Evolutionary conservation across 495 filamentous ascomycete genomes (phyloP).

Genomic region (Penicillium arizonense): DNA sequence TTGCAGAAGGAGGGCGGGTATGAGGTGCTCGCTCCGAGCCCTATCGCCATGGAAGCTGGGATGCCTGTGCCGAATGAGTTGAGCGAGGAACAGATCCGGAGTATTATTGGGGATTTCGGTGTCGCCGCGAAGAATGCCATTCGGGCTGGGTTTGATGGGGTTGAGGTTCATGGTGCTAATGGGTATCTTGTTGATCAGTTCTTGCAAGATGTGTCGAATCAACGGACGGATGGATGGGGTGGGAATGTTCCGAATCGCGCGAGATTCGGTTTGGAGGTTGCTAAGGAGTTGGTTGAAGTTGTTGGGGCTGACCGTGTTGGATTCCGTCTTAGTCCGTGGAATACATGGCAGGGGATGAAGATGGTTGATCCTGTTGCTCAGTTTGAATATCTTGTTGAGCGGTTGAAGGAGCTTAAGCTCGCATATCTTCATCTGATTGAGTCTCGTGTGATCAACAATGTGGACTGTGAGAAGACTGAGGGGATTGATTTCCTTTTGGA

Average conservation of each 20-base stretch:
- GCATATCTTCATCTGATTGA: conserved; percentile 68
- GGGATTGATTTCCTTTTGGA: conserved; percentile 47
- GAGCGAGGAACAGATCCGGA: conserved; percentile 55
- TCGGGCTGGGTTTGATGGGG: conserved; percentile 71
- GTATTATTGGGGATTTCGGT: conserved; percentile 54
- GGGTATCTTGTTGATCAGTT: conserved; percentile 79
- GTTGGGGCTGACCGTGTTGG: conserved; percentile 62
- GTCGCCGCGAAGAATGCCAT: conserved; percentile 64
- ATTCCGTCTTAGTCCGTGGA: conserved; percentile 65
- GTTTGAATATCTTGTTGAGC: conserved; percentile 54
- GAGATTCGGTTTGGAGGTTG: conserved; percentile 63
- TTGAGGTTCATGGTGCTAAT: conserved; percentile 74
- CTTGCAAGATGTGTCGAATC: conserved; percentile 59
- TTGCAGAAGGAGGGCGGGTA: conserved; percentile 30
- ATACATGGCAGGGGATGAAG: conserved; percentile 64
- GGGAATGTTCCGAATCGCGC: conserved; percentile 71
- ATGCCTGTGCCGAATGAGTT: conserved; percentile 43
- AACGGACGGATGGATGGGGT: conserved; percentile 64
- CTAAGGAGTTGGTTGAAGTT: conserved; percentile 58
- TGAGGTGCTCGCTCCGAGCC: conserved; percentile 46
- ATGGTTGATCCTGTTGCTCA: conserved; percentile 64
- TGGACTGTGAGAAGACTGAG: conserved; percentile 40
- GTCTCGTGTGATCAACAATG: conserved; percentile 45
- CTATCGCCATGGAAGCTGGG: conserved; percentile 28
- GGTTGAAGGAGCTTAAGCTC: conserved; percentile 51